phyloP scores from a whole-genome alignment of 2,329 filamentous ascomycete genomes.

The Diplodia mutila region DNA sequence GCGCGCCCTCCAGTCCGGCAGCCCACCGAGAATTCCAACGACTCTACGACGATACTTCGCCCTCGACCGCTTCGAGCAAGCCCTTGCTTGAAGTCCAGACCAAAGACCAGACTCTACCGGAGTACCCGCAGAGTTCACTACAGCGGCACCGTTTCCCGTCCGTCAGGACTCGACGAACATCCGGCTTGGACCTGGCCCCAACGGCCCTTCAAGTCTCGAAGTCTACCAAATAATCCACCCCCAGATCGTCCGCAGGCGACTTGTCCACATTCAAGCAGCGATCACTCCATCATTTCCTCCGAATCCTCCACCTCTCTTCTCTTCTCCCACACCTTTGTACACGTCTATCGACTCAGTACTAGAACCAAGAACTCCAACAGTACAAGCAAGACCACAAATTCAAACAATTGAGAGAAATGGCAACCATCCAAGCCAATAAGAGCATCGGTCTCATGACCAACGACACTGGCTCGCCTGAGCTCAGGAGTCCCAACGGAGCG shows the following conservation, averaged over 20 bases:
- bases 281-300: slow-evolving; percentile 7
- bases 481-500: not conserved
- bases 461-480: slow-evolving; percentile 1
- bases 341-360: not conserved
- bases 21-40: slow-evolving; percentile 75
- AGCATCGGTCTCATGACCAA: slow-evolving; percentile 11
- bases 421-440: slow-evolving; percentile 2
- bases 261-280: slow-evolving; percentile 26
- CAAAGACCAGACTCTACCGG: slow-evolving; percentile 32
- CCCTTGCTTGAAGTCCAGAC: slow-evolving; percentile 33
- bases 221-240: slow-evolving; percentile 38
- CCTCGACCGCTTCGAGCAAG: slow-evolving; percentile 41
- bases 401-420: slow-evolving; percentile 11
- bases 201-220: slow-evolving; percentile 42
- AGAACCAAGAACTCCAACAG: not conserved
- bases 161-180: slow-evolving; percentile 38
- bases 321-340: slow-evolving; percentile 1
- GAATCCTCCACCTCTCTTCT: not conserved
- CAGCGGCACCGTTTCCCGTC: slow-evolving; percentile 38
- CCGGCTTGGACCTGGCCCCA: slow-evolving; percentile 29
- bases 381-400: not conserved
- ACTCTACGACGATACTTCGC: slow-evolving; percentile 47
- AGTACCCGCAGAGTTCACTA: slow-evolving; percentile 34
- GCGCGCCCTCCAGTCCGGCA: slow-evolving; percentile 77
- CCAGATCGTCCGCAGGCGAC: slow-evolving; percentile 35